Evolutionary conservation across 2,329 filamentous ascomycete species (phyloP), one percentile per base, ranked within the genome.

Genomic region (Rutstroemia sydowiana): DNA sequence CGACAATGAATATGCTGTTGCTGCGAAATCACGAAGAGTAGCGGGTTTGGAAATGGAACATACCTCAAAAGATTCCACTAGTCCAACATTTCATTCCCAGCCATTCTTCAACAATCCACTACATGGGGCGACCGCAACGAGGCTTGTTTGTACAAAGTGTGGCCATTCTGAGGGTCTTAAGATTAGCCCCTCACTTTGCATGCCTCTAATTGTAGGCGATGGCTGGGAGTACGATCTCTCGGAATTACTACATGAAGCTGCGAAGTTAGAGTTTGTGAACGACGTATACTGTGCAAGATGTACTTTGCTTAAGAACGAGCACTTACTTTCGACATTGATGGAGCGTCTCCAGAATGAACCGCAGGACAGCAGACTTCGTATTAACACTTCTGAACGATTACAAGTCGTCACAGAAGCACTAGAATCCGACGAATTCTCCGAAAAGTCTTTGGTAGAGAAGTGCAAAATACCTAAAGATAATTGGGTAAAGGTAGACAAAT

Each of bases 271-370:
- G 65, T 75, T 79, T 1, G 95, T 98, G 52, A 83, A 89, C 59
- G 89, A 88, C 0, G 91, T 97, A 2, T 86, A 96, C 64, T 98
- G 93, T 68, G 80, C 84, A 14, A 95, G 92, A 62, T 98, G 93
- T 69, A 95, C 92, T 0, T 76, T 96, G 1, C 69, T 91, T 8
- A 78, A 78, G 51, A 70, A 72, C 16, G 72, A 75, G 52, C 66
- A 67, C 8, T 66, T 79, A 1, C 65, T 84, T 44, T 69, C 67
- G 1, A 71, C 70, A 8, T 63, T 84, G 1, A 60, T 78, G 1
- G 68, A 73, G 18, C 69, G 68, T 53, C 65, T 69, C 39, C 66
- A 66, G 31, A 65, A 67, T 1, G 60, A 61, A 14, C 31, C 59
- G 7, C 53, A 58, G 18, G 46, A 56, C n/a, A 56, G 39, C 10